Base-by-base conservation (phyloP, 2,329 filamentous ascomycete genomes). In the Metarhizium sp. region DNA sequence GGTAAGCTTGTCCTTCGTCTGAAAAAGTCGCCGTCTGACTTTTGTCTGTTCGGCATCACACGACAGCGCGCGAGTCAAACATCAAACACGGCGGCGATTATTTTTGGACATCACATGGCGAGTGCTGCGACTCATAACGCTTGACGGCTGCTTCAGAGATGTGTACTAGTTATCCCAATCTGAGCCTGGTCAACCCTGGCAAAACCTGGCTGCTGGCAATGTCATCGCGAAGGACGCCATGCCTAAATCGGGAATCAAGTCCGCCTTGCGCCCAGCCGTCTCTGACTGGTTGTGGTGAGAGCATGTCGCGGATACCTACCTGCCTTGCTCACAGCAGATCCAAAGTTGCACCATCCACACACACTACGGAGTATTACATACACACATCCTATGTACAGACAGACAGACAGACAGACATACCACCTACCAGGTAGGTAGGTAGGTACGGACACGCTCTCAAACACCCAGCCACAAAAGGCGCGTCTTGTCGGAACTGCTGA, bases 161-260 rank as follows among this genome's bases (percentile, higher is more conserved):
- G 43, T 32, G 53, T 29, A 20, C 42, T 16, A 16, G 38, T 40
- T 14, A 40, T 40, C 14, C 32, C 10, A 34, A 11, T 11, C 16
- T 1, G 6, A 25, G 25, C 25, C 25, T 25, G 25, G 25, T 25
- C 25, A 29, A 46, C 6, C 11, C 45, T 16, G 25, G 8, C 45
- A 30, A 30, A 29, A 48, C 8, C 25, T n/a, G 7, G 11, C 3
- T 5, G 20, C 25, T 30, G 25, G 25, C 25, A 46, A 46, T 46
- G 43, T 25, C 43, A 40, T 46, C 45, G 30, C 32, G 30, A 36
- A 18, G 16, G 32, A 48, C 55, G 34, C 58, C 56, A 58, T 54
- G 49, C 29, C 57, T 18, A 59, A 34, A 59, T 58, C n/a, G 57
- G 61, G 61, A 56, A 63, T 55, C 58, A 59, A 50, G 58, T 59